Evolutionary conservation across 139 green algal species (phyloP).

Genomic region (Desmodesmus armatus): DNA sequence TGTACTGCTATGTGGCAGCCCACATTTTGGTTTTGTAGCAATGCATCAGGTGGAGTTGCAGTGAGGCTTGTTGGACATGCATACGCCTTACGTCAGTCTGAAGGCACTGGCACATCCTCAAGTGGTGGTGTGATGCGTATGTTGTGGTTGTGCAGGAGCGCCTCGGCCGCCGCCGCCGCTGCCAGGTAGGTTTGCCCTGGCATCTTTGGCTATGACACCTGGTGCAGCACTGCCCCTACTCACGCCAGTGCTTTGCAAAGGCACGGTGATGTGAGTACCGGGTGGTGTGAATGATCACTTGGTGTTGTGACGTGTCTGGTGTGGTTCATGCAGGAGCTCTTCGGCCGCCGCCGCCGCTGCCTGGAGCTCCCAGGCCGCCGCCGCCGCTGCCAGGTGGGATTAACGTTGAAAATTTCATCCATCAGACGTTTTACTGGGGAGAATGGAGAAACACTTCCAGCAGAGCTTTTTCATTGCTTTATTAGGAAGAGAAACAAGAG

Average conservation of each 20-base stretch:
- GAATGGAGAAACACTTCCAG: background rate
- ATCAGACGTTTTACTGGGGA: too few relatives aligned
- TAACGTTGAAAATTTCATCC: background rate
- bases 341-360: conserved; percentile 5
- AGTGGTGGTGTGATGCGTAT: too few relatives aligned
- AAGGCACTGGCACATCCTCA: too few relatives aligned
- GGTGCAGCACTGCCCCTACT: background rate
- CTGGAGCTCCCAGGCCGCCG: conserved; percentile 24
- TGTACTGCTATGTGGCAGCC: too few relatives aligned
- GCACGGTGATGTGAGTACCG: too few relatives aligned
- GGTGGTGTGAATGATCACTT: too few relatives aligned
- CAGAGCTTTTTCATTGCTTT: conserved; percentile 13
- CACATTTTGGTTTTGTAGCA: too few relatives aligned
- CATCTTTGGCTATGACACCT: too few relatives aligned
- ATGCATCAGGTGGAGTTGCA: too few relatives aligned
- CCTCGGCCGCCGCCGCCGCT: conserved; percentile 29
- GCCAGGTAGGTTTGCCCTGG: background rate
- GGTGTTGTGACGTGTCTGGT: background rate
- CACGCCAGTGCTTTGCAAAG: background rate
- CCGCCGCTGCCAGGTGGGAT: conserved; percentile 16
- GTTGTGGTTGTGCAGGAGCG: conserved; percentile 4
- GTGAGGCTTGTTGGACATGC: too few relatives aligned
- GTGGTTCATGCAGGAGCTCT: background rate
- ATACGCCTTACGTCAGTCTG: too few relatives aligned
- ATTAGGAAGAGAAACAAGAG: conserved; percentile 36